Evolutionary conservation across 106 monocot genomes (phyloP).

Genomic region (Agapanthus africanus): DNA sequence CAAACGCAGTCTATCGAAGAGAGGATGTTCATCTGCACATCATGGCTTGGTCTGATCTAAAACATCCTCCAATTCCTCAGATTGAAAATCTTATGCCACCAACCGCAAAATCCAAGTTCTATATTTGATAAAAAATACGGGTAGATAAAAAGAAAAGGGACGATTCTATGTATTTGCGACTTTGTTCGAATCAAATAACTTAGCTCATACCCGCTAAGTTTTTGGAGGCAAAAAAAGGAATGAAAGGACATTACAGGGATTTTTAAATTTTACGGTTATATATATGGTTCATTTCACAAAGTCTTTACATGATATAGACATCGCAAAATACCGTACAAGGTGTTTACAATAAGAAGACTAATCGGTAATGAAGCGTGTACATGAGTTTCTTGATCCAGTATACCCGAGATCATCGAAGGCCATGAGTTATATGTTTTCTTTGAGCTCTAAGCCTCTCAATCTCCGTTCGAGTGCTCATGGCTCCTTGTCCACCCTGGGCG

Average conservation of each 20-base stretch:
- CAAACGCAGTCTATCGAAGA: not conserved
- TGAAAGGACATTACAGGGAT: not conserved
- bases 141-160: no score
- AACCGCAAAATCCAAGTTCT: not conserved
- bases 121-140: no score
- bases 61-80: not conserved
- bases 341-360: no score
- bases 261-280: not conserved
- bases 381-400: no score
- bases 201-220: not conserved
- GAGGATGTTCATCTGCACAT: slow-evolving; percentile 20
- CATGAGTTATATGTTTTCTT: slow-evolving; percentile 9
- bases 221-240: not conserved
- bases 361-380: no score
- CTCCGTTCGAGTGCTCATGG: slow-evolving; percentile 5
- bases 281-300: not conserved
- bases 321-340: no score
- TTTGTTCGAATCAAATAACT: no score
- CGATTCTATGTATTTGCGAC: no score
- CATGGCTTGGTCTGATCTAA: slow-evolving; percentile 14
- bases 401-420: no score
- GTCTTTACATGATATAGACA: no score
- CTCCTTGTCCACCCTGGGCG: slow-evolving; percentile 9
- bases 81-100: not conserved
- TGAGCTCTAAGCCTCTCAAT: slow-evolving; percentile 23